Conservation (phyloP, 2,329 filamentous ascomycete species). For the Metarhizium anisopliae region DNA sequence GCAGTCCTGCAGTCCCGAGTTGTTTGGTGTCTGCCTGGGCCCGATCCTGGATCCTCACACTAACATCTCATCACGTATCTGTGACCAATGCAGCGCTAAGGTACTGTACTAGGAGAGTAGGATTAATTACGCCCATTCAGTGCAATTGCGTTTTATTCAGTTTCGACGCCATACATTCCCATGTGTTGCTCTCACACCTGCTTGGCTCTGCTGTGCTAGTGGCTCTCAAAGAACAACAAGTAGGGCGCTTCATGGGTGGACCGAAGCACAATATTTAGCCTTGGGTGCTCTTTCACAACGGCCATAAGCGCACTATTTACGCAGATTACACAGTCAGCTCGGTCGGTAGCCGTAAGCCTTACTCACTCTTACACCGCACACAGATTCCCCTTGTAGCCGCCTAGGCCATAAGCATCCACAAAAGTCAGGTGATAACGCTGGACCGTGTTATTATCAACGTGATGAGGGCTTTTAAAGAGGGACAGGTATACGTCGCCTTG, state of each 20-base stretch:
- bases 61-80: too few species aligned
- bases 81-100: too few species aligned
- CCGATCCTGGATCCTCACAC: too few species aligned
- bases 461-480: constrained; percentile 40
- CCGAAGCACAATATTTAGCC: constrained; percentile 11
- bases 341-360: constrained; percentile 33
- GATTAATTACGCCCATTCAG: too few species aligned
- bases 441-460: constrained; percentile 49
- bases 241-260: constrained; percentile 5
- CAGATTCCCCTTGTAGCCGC: constrained; percentile 52
- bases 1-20: too few species aligned
- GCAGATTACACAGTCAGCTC: constrained; percentile 40
- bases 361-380: constrained; percentile 41
- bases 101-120: too few species aligned
- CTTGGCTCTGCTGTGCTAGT: too few species aligned
- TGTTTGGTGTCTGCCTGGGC: too few species aligned
- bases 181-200: too few species aligned
- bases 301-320: constrained; percentile 33
- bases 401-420: constrained; percentile 58
- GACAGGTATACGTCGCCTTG: constrained; percentile 48
- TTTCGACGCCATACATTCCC: too few species aligned
- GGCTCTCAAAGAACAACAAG: neutral
- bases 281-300: constrained; percentile 41
- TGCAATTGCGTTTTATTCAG: too few species aligned
- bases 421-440: constrained; percentile 53